Evolutionary conservation across 176 grass and related monocot genomes (phyloP).

Genomic region (Triticum urartu): DNA sequence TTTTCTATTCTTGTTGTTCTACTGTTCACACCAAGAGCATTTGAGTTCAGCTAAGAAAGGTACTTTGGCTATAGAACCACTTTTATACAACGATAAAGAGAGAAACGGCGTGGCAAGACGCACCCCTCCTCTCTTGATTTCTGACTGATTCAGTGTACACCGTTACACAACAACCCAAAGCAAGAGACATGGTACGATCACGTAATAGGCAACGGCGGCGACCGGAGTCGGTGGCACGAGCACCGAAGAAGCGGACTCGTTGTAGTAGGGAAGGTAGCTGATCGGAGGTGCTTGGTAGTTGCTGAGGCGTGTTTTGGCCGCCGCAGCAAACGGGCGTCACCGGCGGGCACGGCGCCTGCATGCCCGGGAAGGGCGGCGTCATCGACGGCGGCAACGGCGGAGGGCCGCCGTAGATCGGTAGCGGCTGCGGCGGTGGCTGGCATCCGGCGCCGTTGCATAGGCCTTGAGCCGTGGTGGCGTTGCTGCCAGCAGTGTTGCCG

Average conservation of each 20-base stretch:
- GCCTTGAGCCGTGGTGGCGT: neutral
- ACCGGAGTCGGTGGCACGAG: neutral
- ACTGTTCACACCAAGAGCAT: too few species aligned
- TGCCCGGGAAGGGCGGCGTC: neutral
- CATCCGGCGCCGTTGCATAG: conserved; percentile 30
- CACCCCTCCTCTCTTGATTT: too few species aligned
- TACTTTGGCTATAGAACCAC: too few species aligned
- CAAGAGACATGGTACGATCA: neutral
- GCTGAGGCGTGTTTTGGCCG: conserved; percentile 33
- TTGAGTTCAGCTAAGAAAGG: too few species aligned
- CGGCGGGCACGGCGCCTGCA: conserved; percentile 29
- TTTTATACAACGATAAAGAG: too few species aligned
- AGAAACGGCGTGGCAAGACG: too few species aligned
- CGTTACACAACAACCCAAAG: conserved; percentile 1
- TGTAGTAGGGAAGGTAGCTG: conserved; percentile 41
- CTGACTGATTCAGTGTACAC: neutral
- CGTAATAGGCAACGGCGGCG: neutral
- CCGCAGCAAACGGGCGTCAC: conserved; percentile 37
- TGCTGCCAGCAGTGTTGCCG: neutral
- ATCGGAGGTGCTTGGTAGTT: conserved; percentile 24
- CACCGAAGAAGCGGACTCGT: conserved; percentile 26
- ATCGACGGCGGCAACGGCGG: neutral
- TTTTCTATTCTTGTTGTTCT: too few species aligned
- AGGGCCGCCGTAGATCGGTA: conserved; percentile 30
- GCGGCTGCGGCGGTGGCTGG: neutral